Evolutionary conservation across 768 basidiomycete species (phyloP), one percentile per base, ranked within the genome.

Genomic region (Trametes coccinea): DNA sequence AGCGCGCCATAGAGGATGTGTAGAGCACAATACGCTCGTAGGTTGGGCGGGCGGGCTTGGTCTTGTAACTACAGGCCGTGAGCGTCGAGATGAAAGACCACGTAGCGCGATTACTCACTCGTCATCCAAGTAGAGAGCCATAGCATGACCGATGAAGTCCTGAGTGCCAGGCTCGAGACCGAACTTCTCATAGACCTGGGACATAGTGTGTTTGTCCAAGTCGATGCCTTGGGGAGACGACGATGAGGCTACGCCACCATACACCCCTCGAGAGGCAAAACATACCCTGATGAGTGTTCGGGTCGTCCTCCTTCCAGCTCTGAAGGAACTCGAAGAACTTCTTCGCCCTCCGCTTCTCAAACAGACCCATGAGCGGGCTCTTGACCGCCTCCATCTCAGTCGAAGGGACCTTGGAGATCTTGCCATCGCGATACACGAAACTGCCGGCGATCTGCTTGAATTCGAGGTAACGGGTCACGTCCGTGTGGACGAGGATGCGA

Each of bases 381-480:
- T 78, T 89, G 59, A 98, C 90, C 8, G 97, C 97, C 79, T 99
- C 97, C 81, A 95, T 88, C 80, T 98, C 95, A 5, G 94, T 98
- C 70, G 90, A 90, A 34, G 97, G 97, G 9, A 99, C 97, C 77
- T 99, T 99, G 63, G 92, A 93, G 77, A 99, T 97, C 78, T 77
- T 91, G 53, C 95, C 94, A 75, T 98, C 96, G 56, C 96, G 89
- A 75, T 95, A 98, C 61, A 99, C 97, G 76, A 90, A 99, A 73
- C 92, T 95, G 56, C 96, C 97, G 0, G 97, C 94, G 76, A 99
- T 98, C 79, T 98, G 96, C 81, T 98, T 99, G 83, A 99, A 99
- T 74, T 98, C 97, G 71, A 99, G 89, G 77, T 99, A 99, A 63
- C 95, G 89, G 44, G 92, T 95, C 63, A 99, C 97, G 73, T 99